Percentiles rank a stretch among this genome's conserved stretches.
Conservation (phyloP, 495 filamentous ascomycete genomes). For the Trichoderma reesei region DNA sequence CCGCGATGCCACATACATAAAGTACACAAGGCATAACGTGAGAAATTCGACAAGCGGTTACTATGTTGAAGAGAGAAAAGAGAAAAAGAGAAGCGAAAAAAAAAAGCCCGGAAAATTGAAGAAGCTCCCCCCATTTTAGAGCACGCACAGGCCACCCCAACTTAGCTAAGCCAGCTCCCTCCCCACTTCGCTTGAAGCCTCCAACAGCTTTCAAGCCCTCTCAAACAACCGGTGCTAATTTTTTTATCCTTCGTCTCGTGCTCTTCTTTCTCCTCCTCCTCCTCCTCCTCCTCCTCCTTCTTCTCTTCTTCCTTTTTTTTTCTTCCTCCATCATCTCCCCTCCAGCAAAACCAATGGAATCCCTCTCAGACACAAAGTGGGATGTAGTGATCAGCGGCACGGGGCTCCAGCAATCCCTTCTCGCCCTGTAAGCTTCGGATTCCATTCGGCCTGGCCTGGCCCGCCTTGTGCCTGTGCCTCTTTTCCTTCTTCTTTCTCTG, state of each 20-base stretch:
- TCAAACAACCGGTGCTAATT: conserved; percentile 17
- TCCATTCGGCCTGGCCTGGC: conserved; percentile 4
- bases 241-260: conserved; percentile 17
- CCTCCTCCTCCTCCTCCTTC: no score
- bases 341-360: conserved; percentile 54
- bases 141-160: neutral
- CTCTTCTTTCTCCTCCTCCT: no score
- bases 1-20: conserved; percentile 32
- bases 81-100: conserved; percentile 25
- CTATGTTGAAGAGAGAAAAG: conserved; percentile 35
- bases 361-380: conserved; percentile 71
- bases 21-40: conserved; percentile 2
- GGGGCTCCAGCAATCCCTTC: conserved; percentile 77
- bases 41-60: conserved; percentile 13
- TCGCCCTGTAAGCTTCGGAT: conserved; percentile 68
- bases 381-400: conserved; percentile 88
- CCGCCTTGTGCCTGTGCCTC: no score
- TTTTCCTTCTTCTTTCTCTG: no score
- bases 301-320: no score
- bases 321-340: conserved; percentile 17
- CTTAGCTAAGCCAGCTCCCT: conserved; percentile 19
- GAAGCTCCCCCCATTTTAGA: neutral
- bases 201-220: conserved; percentile 29
- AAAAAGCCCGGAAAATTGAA: conserved; percentile 9
- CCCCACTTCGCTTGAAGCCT: conserved; percentile 19